These are phyloP conservation scores for Podila clonocystis DNA, from an alignment of 192 early-diverging fungal genomes.

Conservation along the genomic window DNA sequence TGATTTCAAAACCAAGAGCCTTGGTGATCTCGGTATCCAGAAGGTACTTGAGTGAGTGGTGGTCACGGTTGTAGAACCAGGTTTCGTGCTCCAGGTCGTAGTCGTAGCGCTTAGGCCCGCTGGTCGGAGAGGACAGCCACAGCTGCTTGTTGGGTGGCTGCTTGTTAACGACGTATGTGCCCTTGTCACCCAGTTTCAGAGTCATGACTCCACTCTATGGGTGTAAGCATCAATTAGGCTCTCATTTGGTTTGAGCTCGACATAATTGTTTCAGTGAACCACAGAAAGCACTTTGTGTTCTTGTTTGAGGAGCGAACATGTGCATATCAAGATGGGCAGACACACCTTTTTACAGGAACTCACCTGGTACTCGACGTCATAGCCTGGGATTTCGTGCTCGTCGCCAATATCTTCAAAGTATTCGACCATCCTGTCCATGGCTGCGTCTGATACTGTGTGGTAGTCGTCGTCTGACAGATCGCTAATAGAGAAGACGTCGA, in stretches of 20 bases:
- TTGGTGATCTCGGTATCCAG: slow-evolving; percentile 75
- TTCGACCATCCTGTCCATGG: slow-evolving; percentile 75
- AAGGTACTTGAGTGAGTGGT: slow-evolving; percentile 72
- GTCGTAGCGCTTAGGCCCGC: slow-evolving; percentile 90
- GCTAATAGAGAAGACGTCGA: slow-evolving; percentile 18
- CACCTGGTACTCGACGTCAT: slow-evolving; percentile 85
- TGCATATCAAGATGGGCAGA: background rate
- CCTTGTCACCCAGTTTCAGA: slow-evolving; percentile 74
- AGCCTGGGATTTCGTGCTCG: slow-evolving; percentile 69
- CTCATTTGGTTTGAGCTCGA: too few species aligned
- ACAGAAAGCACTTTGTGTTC: background rate
- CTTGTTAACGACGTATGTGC: slow-evolving; percentile 97
- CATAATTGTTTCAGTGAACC: background rate
- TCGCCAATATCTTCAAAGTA: slow-evolving; percentile 85
- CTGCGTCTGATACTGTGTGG: slow-evolving; percentile 64
- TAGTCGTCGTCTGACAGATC: slow-evolving; percentile 66
- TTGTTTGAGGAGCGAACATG: too few species aligned
- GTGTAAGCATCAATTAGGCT: background rate
- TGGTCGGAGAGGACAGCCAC: slow-evolving; percentile 94
- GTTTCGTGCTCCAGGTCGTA: slow-evolving; percentile 63
- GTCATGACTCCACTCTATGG: slow-evolving; percentile 87
- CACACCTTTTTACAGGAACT: slow-evolving; percentile 58
- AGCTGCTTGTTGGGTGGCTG: slow-evolving; percentile 99
- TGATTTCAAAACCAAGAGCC: slow-evolving; percentile 53
- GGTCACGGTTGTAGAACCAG: slow-evolving; percentile 85